These are phyloP conservation scores for Carpediemonas membranifera DNA, from an alignment of 78 protist genomes.

Conservation along the genomic window DNA sequence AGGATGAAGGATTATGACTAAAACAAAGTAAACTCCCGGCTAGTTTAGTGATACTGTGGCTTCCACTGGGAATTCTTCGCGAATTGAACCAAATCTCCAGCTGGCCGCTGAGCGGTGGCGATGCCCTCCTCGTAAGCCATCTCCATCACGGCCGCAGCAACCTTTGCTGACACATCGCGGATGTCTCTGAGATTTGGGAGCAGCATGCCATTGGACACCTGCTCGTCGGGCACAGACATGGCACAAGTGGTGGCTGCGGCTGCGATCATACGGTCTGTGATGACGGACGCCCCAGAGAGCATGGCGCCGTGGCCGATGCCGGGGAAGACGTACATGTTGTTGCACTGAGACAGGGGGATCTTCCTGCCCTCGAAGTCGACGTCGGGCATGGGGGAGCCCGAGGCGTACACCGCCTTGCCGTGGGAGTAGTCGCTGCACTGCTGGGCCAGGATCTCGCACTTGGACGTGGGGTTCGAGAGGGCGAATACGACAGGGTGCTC, in stretches of 20 bases:
- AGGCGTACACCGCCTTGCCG: constrained; percentile 67
- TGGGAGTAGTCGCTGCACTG: constrained; percentile 64
- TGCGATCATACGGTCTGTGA: constrained; percentile 58
- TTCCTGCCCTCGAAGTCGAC: constrained; percentile 7
- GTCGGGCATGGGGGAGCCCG: constrained; percentile 71
- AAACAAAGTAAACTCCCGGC: no score
- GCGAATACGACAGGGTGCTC: constrained; percentile 79
- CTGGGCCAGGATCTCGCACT: constrained; percentile 78
- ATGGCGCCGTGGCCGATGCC: constrained; percentile 75
- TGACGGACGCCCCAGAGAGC: constrained; percentile 26
- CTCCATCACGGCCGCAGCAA: constrained; percentile 62
- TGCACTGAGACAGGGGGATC: constrained; percentile 49
- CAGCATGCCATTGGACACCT: constrained; percentile 5
- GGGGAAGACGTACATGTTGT: constrained; percentile 80
- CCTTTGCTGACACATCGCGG: constrained; percentile 31
- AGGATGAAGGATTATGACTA: no score
- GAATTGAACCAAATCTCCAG: no score
- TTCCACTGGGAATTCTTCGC: no score
- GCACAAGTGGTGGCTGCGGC: constrained; percentile 59
- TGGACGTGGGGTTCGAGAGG: constrained; percentile 69
- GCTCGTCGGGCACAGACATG: neutral
- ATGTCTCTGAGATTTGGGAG: constrained; percentile 46
- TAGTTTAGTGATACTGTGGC: no score
- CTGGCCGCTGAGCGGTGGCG: no score
- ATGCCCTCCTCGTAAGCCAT: no score